Conservation (phyloP, 805 yeast species). For the Sugiyamaella marilandica region DNA sequence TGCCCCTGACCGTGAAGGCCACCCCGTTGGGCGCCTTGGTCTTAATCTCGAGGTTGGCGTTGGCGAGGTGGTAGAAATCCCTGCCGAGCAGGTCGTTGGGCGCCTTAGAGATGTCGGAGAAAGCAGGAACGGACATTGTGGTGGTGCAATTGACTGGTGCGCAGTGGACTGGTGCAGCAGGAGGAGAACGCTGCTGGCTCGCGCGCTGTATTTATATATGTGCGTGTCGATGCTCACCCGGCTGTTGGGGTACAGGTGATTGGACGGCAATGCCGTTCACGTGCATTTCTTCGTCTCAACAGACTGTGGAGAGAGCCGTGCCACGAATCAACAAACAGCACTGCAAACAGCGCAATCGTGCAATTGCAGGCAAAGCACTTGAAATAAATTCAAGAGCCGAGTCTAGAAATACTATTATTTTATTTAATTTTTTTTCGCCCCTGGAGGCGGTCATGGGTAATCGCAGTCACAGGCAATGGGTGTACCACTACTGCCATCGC, state of each 20-base stretch:
- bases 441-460: too few relatives aligned
- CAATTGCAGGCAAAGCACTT: too few relatives aligned
- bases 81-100: conserved; percentile 83
- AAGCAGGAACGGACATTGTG: conserved; percentile 78
- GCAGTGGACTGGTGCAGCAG: neutral
- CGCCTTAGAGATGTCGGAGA: conserved; percentile 88
- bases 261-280: neutral
- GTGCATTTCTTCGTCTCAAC: too few relatives aligned
- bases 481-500: too few relatives aligned
- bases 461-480: too few relatives aligned
- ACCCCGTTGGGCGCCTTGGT: conserved; percentile 96
- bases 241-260: conserved; percentile 5
- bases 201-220: neutral
- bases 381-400: too few relatives aligned
- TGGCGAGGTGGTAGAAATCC: conserved; percentile 90
- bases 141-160: neutral
- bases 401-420: too few relatives aligned
- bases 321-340: too few relatives aligned
- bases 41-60: conserved; percentile 83
- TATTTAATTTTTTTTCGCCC: too few relatives aligned
- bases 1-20: conserved; percentile 89
- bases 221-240: neutral
- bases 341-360: too few relatives aligned
- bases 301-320: too few relatives aligned
- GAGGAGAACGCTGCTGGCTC: neutral